Evolutionary conservation across 2,329 filamentous ascomycete species (phyloP).

Genomic region (Reticulascus tulasneorum): DNA sequence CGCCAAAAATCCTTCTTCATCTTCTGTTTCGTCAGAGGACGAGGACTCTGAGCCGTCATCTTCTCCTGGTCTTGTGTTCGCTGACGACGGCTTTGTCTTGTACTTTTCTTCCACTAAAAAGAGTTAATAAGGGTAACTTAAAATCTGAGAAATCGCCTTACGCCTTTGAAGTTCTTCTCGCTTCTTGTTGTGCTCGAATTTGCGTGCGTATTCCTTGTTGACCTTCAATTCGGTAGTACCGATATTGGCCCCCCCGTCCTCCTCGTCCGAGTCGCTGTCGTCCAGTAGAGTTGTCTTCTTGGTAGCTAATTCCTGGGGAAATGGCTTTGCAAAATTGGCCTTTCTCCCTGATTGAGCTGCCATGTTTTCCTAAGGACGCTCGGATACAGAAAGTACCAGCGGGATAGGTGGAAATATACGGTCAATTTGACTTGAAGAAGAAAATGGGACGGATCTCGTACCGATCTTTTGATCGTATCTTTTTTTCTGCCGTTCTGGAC

Average conservation of each 20-base stretch:
- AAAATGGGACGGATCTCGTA: too few species aligned
- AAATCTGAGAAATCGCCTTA: slow-evolving; percentile 32
- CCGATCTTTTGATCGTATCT: too few species aligned
- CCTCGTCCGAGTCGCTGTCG: slow-evolving; percentile 49
- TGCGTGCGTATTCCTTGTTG: slow-evolving; percentile 82
- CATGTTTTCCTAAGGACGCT: too few species aligned
- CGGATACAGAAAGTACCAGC: too few species aligned
- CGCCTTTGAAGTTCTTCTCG: slow-evolving; percentile 75
- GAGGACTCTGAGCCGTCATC: slow-evolving; percentile 54
- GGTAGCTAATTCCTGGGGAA: too few species aligned
- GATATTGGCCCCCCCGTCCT: slow-evolving; percentile 33
- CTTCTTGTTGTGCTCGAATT: slow-evolving; percentile 97
- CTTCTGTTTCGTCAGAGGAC: slow-evolving; percentile 76
- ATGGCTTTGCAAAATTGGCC: too few species aligned
- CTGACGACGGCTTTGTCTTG: too few species aligned
- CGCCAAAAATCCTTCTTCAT: slow-evolving; percentile 83
- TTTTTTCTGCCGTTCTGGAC: slow-evolving; percentile 14
- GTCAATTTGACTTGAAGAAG: too few species aligned
- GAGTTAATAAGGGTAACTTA: background rate
- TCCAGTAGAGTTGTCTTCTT: slow-evolving; percentile 52
- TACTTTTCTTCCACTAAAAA: slow-evolving; percentile 82
- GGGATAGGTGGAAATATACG: too few species aligned
- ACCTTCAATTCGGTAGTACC: slow-evolving; percentile 60
- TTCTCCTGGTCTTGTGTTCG: slow-evolving; percentile 40
- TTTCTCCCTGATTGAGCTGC: too few species aligned